Evolutionary conservation across 2,329 filamentous ascomycete species (phyloP).

Genomic region (Coniochaeta prunicola): DNA sequence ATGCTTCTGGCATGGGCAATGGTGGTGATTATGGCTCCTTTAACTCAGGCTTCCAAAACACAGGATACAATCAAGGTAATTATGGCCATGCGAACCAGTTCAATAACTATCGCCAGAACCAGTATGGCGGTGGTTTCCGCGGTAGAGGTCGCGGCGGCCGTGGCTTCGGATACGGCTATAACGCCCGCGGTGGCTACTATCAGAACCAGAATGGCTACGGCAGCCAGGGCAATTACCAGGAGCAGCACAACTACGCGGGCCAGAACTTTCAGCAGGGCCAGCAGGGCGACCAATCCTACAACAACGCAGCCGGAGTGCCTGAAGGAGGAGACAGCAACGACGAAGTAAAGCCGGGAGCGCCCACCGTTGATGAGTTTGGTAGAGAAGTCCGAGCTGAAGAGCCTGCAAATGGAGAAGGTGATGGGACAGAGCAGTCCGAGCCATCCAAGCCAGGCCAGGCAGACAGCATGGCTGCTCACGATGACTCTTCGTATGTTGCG

Average conservation of each 20-base stretch:
- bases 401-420: conserved; percentile 5
- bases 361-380: conserved; percentile 22
- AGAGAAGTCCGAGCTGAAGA: conserved; percentile 17
- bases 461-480: conserved; percentile 13
- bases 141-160: conserved; percentile 59
- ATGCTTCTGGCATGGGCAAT: conserved; percentile 72
- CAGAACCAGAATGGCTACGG: conserved; percentile 30
- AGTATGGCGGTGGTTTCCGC: conserved; percentile 50
- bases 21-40: conserved; percentile 77
- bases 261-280: conserved; percentile 16
- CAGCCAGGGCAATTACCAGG: conserved; percentile 28
- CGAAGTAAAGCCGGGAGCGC: background rate
- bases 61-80: conserved; percentile 78
- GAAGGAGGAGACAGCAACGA: conserved; percentile 9
- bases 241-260: conserved; percentile 19
- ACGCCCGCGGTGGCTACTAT: conserved; percentile 40
- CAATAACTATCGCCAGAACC: conserved; percentile 70
- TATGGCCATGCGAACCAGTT: conserved; percentile 68
- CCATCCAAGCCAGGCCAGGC: background rate
- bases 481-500: conserved; percentile 15
- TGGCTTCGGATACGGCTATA: conserved; percentile 51
- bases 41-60: conserved; percentile 64
- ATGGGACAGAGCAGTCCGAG: conserved; percentile 7
- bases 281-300: conserved; percentile 14
- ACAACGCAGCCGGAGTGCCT: conserved; percentile 14